phyloP scores from a whole-genome alignment of 805 yeast genomes.

The Wickerhamia fluorescens region DNA sequence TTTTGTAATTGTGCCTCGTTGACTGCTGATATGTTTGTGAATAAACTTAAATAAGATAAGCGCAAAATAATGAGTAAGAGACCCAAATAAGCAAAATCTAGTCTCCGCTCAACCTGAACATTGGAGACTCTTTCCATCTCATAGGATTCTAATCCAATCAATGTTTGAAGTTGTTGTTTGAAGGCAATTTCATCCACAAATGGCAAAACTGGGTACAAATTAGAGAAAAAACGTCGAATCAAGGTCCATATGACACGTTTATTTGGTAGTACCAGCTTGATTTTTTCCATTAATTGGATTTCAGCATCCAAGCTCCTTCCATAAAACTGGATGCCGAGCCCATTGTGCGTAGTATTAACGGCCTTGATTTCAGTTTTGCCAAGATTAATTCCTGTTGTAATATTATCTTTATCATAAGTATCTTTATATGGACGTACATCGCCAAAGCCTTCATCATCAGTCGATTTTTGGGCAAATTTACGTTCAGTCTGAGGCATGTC shows the following conservation, averaged over 20 bases:
- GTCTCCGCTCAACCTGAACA: conserved; percentile 8
- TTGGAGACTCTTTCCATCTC: conserved; percentile 9
- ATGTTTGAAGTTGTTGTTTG: conserved; percentile 9
- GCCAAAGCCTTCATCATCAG: conserved; percentile 5
- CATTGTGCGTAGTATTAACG: conserved; percentile 11
- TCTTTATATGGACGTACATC: conserved; percentile 5
- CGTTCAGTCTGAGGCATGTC: conserved; percentile 4
- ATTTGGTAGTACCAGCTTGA: conserved; percentile 16
- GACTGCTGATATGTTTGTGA: conserved; percentile 11
- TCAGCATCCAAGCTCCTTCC: conserved; percentile 14
- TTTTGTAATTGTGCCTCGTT: conserved; percentile 10
- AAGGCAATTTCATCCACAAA: conserved; percentile 21
- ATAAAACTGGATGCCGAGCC: conserved; percentile 12
- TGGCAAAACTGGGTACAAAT: conserved; percentile 22
- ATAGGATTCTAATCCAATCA: conserved; percentile 12
- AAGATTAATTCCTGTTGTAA: too few species aligned
- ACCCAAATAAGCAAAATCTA: conserved; percentile 15
- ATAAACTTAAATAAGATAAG: conserved; percentile 14
- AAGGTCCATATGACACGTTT: conserved; percentile 19
- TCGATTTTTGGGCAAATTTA: conserved; percentile 5
- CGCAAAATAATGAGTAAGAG: conserved; percentile 15
- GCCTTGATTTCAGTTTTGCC: background rate
- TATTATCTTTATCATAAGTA: background rate
- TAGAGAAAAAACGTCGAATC: conserved; percentile 17
- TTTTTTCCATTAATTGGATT: conserved; percentile 12